Base-by-base conservation (phyloP, 257 asterid species). In the Ehretia macrophylla region DNA sequence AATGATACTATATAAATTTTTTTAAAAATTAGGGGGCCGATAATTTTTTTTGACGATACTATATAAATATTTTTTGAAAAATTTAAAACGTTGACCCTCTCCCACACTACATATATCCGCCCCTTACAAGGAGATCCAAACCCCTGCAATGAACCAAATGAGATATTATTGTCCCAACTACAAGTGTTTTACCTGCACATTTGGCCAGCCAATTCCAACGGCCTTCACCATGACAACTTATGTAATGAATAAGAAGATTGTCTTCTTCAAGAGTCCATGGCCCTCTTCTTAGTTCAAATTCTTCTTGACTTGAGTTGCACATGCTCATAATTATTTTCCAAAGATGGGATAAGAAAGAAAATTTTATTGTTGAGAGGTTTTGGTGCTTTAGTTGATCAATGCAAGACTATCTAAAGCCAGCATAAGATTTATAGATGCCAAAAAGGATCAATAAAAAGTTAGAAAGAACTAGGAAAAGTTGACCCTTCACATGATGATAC, bases 201-300 rank as follows among this genome's bases (percentile, higher is more conserved):
- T 83, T 80, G 60, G 95, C 92, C 8, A 75, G 66, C 47, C 82
- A 72, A 69, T 83, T 87, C 96, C 97, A 90, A 17, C 83, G 83
- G 40, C 97, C 96, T 87, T 87, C 97, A 0, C 95, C 88, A 59
- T 85, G 83, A 55, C 62, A 67, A 45, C 78, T 56, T 22, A 87
- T 76, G 47, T 70, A 81, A 10, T 76, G 81, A 62, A 75, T 79
- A 21, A 90, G 95, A 63, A 90, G 88, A 52, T 81, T 79, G 68
- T 90, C 97, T 81, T 90, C 97, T 18, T 90, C 97, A 44, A 72
- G 78, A 11, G 93, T 85, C 97, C 97, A 90, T 66, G 96, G 95
- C 50, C 97, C 97, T 77, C 79, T 87, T 72, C 97, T 78, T 9
- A 84, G 55, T 71, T 81, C 87, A 71, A 32, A 38, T 51, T 52